phyloP scores from a whole-genome alignment of 768 basidiomycete species.

The Lenzites betulinus region DNA sequence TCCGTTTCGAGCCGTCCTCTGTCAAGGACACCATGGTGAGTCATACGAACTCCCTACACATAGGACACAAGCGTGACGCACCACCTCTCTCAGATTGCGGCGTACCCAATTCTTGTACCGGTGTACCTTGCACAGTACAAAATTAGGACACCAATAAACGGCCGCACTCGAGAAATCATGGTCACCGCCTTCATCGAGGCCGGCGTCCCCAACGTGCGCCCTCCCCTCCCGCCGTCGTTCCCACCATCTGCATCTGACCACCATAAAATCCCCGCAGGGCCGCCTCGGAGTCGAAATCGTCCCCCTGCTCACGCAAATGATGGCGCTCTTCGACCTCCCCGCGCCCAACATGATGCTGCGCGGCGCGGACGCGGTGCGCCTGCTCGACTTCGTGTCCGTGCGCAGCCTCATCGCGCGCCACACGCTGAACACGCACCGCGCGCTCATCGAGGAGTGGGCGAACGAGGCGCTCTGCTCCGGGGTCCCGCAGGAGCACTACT shows the following conservation, averaged over 20 bases:
- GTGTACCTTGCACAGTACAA: slow-evolving; percentile 60
- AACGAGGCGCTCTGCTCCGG: neutral
- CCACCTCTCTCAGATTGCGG: slow-evolving; percentile 46
- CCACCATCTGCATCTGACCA: neutral
- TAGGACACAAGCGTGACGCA: neutral
- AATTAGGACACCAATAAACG: slow-evolving; percentile 19
- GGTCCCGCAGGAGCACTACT: neutral
- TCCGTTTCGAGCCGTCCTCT: slow-evolving; percentile 46
- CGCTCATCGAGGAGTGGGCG: slow-evolving; percentile 2
- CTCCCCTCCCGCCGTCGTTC: neutral
- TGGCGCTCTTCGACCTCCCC: neutral
- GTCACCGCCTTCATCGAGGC: slow-evolving; percentile 15
- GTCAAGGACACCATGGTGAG: slow-evolving; percentile 50
- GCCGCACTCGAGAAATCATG: neutral
- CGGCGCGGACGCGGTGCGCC: neutral
- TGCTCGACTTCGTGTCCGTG: neutral
- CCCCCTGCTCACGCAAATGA: neutral
- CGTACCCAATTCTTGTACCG: slow-evolving; percentile 65
- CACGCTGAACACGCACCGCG: neutral
- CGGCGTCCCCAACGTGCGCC: neutral
- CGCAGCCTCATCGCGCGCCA: slow-evolving; percentile 1
- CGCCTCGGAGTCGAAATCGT: neutral
- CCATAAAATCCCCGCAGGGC: neutral
- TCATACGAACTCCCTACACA: neutral
- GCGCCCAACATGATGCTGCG: neutral